A percentile compares a stretch with the other conserved stretches of the same genome.
These are phyloP conservation scores for Diaporthe amygdali DNA, from an alignment of 2,329 filamentous ascomycete genomes.

Conservation along the genomic window DNA sequence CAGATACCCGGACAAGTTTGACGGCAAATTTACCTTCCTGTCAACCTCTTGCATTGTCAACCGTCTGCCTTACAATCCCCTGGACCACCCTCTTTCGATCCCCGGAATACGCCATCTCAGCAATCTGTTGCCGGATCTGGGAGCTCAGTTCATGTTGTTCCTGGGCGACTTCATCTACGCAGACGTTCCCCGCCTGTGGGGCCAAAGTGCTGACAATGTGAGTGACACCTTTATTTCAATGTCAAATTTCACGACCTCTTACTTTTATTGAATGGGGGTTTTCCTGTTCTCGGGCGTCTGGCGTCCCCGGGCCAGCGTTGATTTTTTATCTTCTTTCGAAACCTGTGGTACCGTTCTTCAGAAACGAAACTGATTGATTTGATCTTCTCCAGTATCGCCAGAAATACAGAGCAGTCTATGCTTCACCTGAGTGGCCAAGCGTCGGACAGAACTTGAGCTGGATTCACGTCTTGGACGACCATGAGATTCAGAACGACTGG, in stretches of 20 bases:
- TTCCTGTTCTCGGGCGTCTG: too few species aligned
- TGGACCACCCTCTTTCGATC: conserved; percentile 83
- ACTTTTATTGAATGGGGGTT: too few species aligned
- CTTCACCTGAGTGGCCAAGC: conserved; percentile 86
- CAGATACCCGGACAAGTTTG: conserved; percentile 60
- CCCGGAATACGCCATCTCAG: conserved; percentile 81
- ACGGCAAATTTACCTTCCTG: conserved; percentile 84
- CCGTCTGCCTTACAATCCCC: conserved; percentile 84
- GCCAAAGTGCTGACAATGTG: conserved; percentile 67
- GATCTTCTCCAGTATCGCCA: conserved; percentile 66
- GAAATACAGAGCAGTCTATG: conserved; percentile 95
- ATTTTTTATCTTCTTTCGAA: not conserved
- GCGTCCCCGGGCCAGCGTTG: not conserved
- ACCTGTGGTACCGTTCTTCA: too few species aligned
- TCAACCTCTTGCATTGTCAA: conserved; percentile 93
- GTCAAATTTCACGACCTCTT: too few species aligned
- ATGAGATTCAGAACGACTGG: conserved; percentile 97
- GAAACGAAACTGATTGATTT: not conserved
- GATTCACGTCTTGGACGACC: conserved; percentile 96
- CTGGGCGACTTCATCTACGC: conserved; percentile 89
- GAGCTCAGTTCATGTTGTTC: conserved; percentile 81
- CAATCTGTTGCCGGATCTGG: conserved; percentile 71
- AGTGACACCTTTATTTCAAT: not conserved
- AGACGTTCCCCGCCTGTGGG: conserved; percentile 84
- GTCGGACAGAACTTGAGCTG: conserved; percentile 84